phyloP scores from a whole-genome alignment of 2,329 filamentous ascomycete genomes.

The Ophiostoma fasciatum region DNA sequence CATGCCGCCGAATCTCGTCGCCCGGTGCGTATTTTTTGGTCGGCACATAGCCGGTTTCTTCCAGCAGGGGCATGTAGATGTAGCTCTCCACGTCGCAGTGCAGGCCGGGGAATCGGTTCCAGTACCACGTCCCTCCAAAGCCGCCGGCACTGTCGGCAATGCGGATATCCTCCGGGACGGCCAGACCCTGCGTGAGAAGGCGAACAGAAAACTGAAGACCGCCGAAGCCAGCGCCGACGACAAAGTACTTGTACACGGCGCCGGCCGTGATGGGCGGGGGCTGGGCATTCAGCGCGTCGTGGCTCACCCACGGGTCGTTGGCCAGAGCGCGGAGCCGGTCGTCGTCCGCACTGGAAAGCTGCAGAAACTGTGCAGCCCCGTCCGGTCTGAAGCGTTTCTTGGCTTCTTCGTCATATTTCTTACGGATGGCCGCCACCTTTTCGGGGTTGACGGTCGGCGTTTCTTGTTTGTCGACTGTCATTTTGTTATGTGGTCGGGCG shows the following conservation, averaged over 20 bases:
- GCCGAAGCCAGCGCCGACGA: constrained; percentile 22
- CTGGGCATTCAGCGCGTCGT: constrained; percentile 17
- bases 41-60: constrained; percentile 45
- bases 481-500: too few relatives aligned
- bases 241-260: constrained; percentile 16
- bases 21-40: constrained; percentile 25
- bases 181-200: constrained; percentile 21
- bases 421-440: constrained; percentile 10
- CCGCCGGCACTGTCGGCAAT: constrained; percentile 28
- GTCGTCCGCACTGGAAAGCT: constrained; percentile 10
- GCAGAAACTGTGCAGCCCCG: constrained; percentile 19
- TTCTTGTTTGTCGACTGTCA: too few relatives aligned
- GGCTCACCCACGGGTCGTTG: constrained; percentile 22
- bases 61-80: constrained; percentile 44
- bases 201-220: constrained; percentile 20
- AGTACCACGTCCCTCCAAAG: constrained; percentile 37
- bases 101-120: constrained; percentile 34
- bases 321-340: constrained; percentile 13
- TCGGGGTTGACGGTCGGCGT: neutral
- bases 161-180: constrained; percentile 21
- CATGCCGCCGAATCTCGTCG: constrained; percentile 28
- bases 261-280: constrained; percentile 14
- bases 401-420: constrained; percentile 21
- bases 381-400: constrained; percentile 20
- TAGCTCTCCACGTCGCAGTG: constrained; percentile 45